A percentile compares a stretch with the other conserved stretches of the same genome.
phyloP scores from a whole-genome alignment of 495 filamentous ascomycete species.

The Penicillium turbatum region DNA sequence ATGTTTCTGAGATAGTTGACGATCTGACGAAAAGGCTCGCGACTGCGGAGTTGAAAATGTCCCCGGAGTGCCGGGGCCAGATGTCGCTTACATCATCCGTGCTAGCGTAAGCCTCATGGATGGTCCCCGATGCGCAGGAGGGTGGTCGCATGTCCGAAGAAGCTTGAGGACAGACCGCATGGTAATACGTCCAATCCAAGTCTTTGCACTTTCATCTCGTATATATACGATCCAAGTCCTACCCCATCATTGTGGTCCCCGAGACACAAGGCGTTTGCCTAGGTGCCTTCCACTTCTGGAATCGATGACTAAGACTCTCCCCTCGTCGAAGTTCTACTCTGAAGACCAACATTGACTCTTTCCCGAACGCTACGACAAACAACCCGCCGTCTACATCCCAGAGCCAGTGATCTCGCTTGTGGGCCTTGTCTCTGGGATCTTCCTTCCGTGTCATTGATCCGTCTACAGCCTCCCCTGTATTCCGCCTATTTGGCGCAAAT shows the following conservation, averaged over 20 bases:
- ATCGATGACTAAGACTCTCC: conserved; percentile 6
- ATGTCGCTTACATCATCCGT: conserved; percentile 4
- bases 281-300: background rate
- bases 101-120: conserved; percentile 3
- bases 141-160: background rate
- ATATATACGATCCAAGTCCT: no score
- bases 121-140: background rate
- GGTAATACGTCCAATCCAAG: background rate
- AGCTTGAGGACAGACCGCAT: background rate
- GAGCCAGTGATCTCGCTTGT: conserved; percentile 20
- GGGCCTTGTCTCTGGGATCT: conserved; percentile 22
- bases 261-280: background rate
- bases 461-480: conserved; percentile 11
- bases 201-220: no score
- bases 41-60: conserved; percentile 3
- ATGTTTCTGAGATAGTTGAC: conserved; percentile 17
- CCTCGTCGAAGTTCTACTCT: conserved; percentile 10
- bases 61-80: background rate
- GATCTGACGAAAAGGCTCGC: background rate
- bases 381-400: conserved; percentile 2
- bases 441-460: conserved; percentile 17
- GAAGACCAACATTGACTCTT: conserved; percentile 2
- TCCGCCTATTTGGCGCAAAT: conserved; percentile 19
- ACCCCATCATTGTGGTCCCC: no score
- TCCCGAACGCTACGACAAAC: conserved; percentile 2